Base-by-base conservation (phyloP, 495 filamentous ascomycete genomes). In the Hypoxylon crocopeplum region DNA sequence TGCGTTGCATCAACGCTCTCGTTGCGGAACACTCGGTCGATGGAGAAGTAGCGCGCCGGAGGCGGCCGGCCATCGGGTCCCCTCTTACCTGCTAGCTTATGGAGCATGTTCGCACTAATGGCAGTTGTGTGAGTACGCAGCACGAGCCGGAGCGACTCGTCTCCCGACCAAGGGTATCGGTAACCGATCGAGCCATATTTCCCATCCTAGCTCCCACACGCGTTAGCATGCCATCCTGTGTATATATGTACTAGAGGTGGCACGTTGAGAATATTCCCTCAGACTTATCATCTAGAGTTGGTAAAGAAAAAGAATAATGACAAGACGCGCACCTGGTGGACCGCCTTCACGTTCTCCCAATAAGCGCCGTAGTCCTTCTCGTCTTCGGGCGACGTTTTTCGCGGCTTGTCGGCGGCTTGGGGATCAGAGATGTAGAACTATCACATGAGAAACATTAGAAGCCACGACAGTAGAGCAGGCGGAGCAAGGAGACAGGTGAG, bases 1-100 rank as follows among this genome's bases (percentile, higher is more conserved):
- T 98, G 94, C 7, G 94, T 97, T 15, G 92, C 92, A 70, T 98
- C 94, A 56, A 98, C 93, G 5, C 90, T 89, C 77, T 98, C 94
- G 72, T 79, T 80, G 63, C 91, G 83, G 85, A 98, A 98, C 55
- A 98, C 94, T 25, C 93, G 86, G 73, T 98, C 94, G 75, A 98
- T 98, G 54, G 89, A 93, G 82, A 98, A 98, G 78, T 95, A 97
- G 45, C 92, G 85, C 10, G 92, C 92, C 0, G 94, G 92, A 7
- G 76, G 78, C 25, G 77, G 75, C 24, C 74, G 73, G 12, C 81
- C 79, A 40, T 83, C 75, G 7, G 72, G 67, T 5, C 71, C 76
- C 56, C 70, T 73, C 73, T 87, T 82, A 48, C 86, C 82, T 19
- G 94, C 92, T 21, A 97, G 84, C 69, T 92, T 92, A 76, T 97